Evolutionary conservation across 495 filamentous ascomycete genomes (phyloP), one percentile per base, ranked within the genome.

Genomic region (Lepraria neglecta): DNA sequence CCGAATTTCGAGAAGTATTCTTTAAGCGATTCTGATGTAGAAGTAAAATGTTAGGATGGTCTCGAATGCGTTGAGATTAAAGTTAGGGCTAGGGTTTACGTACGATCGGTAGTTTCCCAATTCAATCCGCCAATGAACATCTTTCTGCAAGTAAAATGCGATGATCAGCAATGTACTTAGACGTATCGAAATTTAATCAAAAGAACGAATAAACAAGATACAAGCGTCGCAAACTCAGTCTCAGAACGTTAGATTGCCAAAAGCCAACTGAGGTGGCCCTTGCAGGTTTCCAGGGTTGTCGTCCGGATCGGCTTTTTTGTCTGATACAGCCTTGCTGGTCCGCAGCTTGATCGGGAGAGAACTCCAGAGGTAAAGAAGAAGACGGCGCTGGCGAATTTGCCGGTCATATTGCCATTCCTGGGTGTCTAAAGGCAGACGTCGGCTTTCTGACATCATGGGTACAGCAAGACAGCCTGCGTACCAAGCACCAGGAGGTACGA

Each of bases 81-180:
- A 42, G 15, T 60, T 60, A 38, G 45, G 50, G 52, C 58, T 53
- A 59, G 68, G 28, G 15, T 45, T 38, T 58, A 70, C 89, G 80
- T 88, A 98, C 94, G 87, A 76, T 98, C 94, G 53, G 94, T 97
- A 31, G 94, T 98, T 74, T 98, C 94, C 94, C 94, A 98, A 72
- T 98, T 98, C 65, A 98, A 77, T 19, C 94, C 94, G 67, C 94
- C 94, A 77, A 98, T 98, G 68, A 98, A 98, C 94, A 98, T 98
- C 77, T 98, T 98, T 67, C 94, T 98, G 73, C 58, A 68, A 57
- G 52, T n/a, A 44, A 0, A 14, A 61, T n/a, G 42, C 30, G 21
- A 61, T 14, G 24, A 67, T 67, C 21, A 66, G 67, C 60, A 53
- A 21, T 31, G 58, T 42, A 44, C 38, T 28, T 12, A 6, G 28